Evolutionary conservation across 176 grass and related monocot genomes (phyloP).

Genomic region (Typha latifolia): DNA sequence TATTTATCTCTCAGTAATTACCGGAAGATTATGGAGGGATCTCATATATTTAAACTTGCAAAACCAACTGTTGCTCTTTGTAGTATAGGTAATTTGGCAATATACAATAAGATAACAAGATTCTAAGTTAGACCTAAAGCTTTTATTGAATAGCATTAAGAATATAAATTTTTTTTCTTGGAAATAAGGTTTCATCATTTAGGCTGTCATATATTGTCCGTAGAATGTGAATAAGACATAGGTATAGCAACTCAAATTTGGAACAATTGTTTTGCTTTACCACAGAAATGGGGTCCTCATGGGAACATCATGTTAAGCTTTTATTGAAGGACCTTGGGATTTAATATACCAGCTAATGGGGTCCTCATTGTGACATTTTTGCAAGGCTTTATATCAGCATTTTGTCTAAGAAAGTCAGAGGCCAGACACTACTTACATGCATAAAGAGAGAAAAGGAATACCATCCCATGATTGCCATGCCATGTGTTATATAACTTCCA

Average conservation of each 20-base stretch:
- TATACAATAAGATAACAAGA: too few relatives aligned
- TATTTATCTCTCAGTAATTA: too few relatives aligned
- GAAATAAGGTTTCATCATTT: background rate
- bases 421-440: conserved; percentile 2
- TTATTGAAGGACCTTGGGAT: background rate
- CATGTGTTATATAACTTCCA: conserved; percentile 10
- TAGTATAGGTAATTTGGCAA: too few relatives aligned
- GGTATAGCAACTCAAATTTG: background rate
- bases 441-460: background rate
- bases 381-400: conserved; percentile 1
- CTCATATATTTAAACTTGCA: too few relatives aligned
- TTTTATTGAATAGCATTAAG: too few relatives aligned
- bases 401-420: conserved; percentile 2
- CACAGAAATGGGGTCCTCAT: background rate
- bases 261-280: background rate
- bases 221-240: background rate
- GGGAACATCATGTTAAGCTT: background rate
- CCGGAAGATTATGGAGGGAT: too few relatives aligned
- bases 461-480: conserved; percentile 33
- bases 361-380: conserved; percentile 1
- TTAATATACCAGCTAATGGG: conserved; percentile 1
- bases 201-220: background rate
- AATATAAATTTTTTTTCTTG: too few relatives aligned
- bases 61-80: too few relatives aligned
- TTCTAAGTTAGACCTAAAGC: too few relatives aligned